Conservation (phyloP, 2,329 filamentous ascomycete genomes). For the Diaporthe helianthi region DNA sequence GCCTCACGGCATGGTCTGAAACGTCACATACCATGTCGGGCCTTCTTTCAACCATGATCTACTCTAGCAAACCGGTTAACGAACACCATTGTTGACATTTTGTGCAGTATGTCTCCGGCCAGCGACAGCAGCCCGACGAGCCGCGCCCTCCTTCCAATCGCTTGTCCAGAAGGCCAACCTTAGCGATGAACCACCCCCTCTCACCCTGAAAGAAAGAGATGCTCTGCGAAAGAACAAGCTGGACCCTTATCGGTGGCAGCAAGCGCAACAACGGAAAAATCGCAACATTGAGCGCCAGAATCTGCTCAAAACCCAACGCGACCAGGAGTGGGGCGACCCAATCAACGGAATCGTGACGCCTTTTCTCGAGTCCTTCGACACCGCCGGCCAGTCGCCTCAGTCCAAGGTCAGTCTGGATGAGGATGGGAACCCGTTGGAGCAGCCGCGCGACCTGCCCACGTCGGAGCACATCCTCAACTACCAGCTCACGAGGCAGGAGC, state of each 20-base stretch:
- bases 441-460: slow-evolving; percentile 53
- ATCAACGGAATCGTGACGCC: slow-evolving; percentile 80
- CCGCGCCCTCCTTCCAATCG: slow-evolving; percentile 60
- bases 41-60: not conserved
- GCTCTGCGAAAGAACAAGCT: slow-evolving; percentile 71
- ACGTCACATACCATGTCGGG: not conserved
- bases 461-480: slow-evolving; percentile 72
- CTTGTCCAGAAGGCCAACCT: slow-evolving; percentile 70
- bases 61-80: too few species aligned
- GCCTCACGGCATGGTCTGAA: not conserved
- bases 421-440: slow-evolving; percentile 50
- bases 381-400: slow-evolving; percentile 57
- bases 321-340: slow-evolving; percentile 74
- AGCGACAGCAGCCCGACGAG: slow-evolving; percentile 47
- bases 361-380: slow-evolving; percentile 83
- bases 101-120: slow-evolving; percentile 66
- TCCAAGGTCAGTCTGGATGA: slow-evolving; percentile 48
- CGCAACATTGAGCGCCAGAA: slow-evolving; percentile 80
- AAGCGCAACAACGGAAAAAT: slow-evolving; percentile 82
- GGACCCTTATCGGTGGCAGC: slow-evolving; percentile 83
- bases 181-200: slow-evolving; percentile 66
- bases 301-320: slow-evolving; percentile 70
- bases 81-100: slow-evolving; percentile 37
- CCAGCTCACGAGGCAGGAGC: slow-evolving; percentile 71
- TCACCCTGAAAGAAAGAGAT: slow-evolving; percentile 68